phyloP scores from a whole-genome alignment of 352 stramenopile genomes.

The Globisporangium lucens region DNA sequence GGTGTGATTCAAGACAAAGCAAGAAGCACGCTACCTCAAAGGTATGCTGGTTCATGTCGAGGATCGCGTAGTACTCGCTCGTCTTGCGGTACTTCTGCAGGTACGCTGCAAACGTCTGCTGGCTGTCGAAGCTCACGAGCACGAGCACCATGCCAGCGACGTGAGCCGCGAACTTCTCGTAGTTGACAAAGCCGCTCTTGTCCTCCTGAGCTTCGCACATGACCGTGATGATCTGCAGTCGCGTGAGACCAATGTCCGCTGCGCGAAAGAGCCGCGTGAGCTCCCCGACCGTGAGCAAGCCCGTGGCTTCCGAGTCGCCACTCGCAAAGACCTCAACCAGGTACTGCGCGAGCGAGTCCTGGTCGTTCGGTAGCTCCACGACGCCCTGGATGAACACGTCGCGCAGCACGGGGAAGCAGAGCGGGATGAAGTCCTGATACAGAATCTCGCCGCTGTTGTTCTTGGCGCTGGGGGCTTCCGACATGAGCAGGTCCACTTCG shows the following conservation, averaged over 20 bases:
- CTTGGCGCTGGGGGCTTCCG: constrained; percentile 40
- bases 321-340: constrained; percentile 75
- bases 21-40: constrained; percentile 41
- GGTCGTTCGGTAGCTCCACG: constrained; percentile 61
- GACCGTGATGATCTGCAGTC: constrained; percentile 68
- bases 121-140: constrained; percentile 62
- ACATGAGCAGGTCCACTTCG: constrained; percentile 80
- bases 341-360: constrained; percentile 65
- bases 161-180: constrained; percentile 65
- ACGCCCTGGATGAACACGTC: constrained; percentile 52
- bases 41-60: constrained; percentile 77
- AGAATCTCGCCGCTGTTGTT: constrained; percentile 26
- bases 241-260: constrained; percentile 69
- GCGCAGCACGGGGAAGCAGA: constrained; percentile 56
- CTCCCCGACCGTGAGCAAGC: constrained; percentile 56
- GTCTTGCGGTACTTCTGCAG: constrained; percentile 67
- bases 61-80: constrained; percentile 72
- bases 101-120: constrained; percentile 55
- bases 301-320: constrained; percentile 57
- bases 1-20: neutral
- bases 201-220: constrained; percentile 74
- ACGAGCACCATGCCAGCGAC: constrained; percentile 68
- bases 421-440: constrained; percentile 56
- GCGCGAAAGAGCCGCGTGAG: constrained; percentile 53
- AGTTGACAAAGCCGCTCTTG: constrained; percentile 71